Conservation (phyloP, 2,329 filamentous ascomycete genomes). For the Aurifilum marmelostoma region DNA sequence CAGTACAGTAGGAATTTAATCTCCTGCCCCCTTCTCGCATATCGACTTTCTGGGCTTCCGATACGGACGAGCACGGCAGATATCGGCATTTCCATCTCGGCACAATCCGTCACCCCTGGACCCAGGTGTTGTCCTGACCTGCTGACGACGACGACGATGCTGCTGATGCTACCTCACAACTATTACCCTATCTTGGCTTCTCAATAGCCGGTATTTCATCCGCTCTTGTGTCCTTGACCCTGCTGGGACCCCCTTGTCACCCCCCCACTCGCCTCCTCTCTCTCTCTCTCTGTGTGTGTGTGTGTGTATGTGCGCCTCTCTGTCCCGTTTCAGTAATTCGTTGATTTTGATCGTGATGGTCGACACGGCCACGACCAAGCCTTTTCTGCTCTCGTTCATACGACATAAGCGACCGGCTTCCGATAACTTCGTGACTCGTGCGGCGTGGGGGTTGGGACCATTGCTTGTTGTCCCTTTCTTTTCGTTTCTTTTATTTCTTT, state of each 20-base stretch:
- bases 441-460: slow-evolving; percentile 9
- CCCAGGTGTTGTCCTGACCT: background rate
- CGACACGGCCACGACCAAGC: slow-evolving; percentile 10
- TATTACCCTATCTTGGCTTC: background rate
- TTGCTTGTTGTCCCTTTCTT: background rate
- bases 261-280: too few species aligned
- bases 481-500: background rate
- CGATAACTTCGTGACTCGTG: slow-evolving; percentile 14
- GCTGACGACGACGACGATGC: background rate
- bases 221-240: background rate
- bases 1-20: too few species aligned
- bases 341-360: background rate
- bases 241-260: background rate
- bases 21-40: too few species aligned
- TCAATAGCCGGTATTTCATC: background rate
- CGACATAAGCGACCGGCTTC: slow-evolving; percentile 9
- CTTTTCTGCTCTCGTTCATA: background rate
- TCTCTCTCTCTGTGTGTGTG: background rate
- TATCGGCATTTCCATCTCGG: slow-evolving; percentile 18
- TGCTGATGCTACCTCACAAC: background rate
- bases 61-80: slow-evolving; percentile 6
- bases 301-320: too few species aligned
- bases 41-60: background rate
- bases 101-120: background rate
- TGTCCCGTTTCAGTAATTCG: background rate